Evolutionary conservation across 768 basidiomycete species (phyloP), one percentile per base, ranked within the genome.

Genomic region (Suillus bovinus): DNA sequence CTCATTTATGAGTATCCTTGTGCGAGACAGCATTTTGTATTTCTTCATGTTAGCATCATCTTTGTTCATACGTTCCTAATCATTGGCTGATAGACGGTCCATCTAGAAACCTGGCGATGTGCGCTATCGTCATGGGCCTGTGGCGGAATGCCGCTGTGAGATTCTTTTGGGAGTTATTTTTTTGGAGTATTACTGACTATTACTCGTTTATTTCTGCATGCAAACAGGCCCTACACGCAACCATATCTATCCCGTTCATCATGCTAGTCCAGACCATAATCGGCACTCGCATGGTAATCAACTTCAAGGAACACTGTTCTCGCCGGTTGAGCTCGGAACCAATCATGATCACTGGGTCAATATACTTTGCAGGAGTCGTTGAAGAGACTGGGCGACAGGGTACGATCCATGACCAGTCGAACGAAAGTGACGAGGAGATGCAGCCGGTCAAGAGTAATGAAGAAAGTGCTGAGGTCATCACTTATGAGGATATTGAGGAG

Each of bases 281-380:
- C 11, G 74, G 73, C 1, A 74, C 72, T 20, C 63, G 72, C 38
- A 72, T 74, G 46, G 72, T 74, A 39, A 70, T 74, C 57, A 66
- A 70, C 34, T 72, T 75, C 53, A 74, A 72, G 2, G 72, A 71
- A 59, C 74, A 74, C 20, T 74, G 67, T 36, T 20, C 24, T 29
- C 55, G 39, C 22, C 65, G 60, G 17, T 3, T 56, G n/a, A 67
- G 66, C 13, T 22, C 27, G 6, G 69, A 62, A 14, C 53, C 62
- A 0, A 14, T 61, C 22, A 38, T 56, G 55, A 10, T 62, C 27
- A 64, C 29, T 11, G 68, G 66, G n/a, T 61, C 72, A 11, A 27
- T 73, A 14, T 62, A 61, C 14, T 67, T 68, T 4, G 55, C 62
- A 54, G 50, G 61, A 16, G 61, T 64, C 39, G 22, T 50, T 46